phyloP scores from a whole-genome alignment of 1,284 basidiomycete species.

The Polyporus tsugae region DNA sequence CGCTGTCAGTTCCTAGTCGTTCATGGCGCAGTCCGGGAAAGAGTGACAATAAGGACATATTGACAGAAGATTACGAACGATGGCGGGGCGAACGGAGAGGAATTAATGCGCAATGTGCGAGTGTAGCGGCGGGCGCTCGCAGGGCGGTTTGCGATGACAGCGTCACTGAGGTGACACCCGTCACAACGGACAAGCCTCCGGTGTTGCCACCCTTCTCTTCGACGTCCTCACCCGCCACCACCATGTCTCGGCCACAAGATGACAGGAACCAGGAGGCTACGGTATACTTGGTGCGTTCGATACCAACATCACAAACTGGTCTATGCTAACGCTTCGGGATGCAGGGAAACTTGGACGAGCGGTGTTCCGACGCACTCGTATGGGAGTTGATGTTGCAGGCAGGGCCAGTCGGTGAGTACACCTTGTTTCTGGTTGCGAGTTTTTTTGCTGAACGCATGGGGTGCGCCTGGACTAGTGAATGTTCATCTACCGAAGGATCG shows the following conservation, averaged over 20 bases:
- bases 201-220: constrained; percentile 17
- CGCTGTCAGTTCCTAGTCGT: neutral
- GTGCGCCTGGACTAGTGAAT: constrained; percentile 90
- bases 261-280: constrained; percentile 96
- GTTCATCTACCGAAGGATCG: constrained; percentile 99
- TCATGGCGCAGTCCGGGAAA: neutral
- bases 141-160: neutral
- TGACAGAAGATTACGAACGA: neutral
- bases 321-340: constrained; percentile 3
- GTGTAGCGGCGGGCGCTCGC: neutral
- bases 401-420: constrained; percentile 88
- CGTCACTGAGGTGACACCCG: constrained; percentile 15
- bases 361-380: constrained; percentile 91
- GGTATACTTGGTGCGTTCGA: constrained; percentile 80
- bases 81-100: neutral
- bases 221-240: constrained; percentile 32
- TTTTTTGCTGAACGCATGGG: constrained; percentile 17
- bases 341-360: constrained; percentile 96
- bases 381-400: constrained; percentile 99
- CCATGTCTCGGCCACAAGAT: constrained; percentile 87
- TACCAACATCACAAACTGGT: neutral
- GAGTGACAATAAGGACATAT: neutral
- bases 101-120: neutral
- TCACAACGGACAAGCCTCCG: constrained; percentile 15
- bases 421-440: neutral